phyloP scores from a whole-genome alignment of 1,139 yeast species.

The Scheffersomyces illinoinensis region DNA sequence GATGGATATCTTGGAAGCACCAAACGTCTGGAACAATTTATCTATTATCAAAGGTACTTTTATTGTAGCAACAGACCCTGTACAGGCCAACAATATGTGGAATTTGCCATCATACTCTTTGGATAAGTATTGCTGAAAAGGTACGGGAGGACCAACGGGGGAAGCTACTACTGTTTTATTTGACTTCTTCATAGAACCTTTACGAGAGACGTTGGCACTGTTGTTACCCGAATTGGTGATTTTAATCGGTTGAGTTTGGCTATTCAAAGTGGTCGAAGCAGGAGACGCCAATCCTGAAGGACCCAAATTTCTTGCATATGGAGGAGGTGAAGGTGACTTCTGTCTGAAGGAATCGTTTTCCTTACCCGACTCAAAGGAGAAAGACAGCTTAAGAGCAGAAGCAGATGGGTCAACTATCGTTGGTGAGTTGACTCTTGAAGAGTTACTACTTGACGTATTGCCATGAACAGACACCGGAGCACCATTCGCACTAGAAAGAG shows the following conservation, averaged over 20 bases:
- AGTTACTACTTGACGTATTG: slow-evolving; percentile 7
- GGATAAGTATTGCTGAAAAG: slow-evolving; percentile 69
- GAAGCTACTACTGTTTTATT: slow-evolving; percentile 41
- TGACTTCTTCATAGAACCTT: slow-evolving; percentile 14
- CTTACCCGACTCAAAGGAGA: slow-evolving; percentile 4
- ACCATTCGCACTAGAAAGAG: not conserved
- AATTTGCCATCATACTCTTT: slow-evolving; percentile 78
- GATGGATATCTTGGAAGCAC: slow-evolving; percentile 68
- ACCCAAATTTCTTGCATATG: not conserved
- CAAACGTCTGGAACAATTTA: slow-evolving; percentile 74
- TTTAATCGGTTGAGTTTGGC: slow-evolving; percentile 8
- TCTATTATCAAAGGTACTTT: slow-evolving; percentile 86
- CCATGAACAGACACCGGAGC: not conserved
- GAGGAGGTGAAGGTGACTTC: slow-evolving; percentile 12
- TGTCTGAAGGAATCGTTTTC: slow-evolving; percentile 4
- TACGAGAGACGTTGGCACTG: slow-evolving; percentile 5
- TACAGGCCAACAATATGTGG: slow-evolving; percentile 86
- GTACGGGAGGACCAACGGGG: slow-evolving; percentile 70
- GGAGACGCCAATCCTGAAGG: slow-evolving; percentile 3
- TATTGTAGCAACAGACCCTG: slow-evolving; percentile 96
- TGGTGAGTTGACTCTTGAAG: slow-evolving; percentile 15
- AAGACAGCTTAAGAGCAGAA: slow-evolving; percentile 2
- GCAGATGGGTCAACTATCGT: slow-evolving; percentile 7
- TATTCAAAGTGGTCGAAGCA: slow-evolving; percentile 1
- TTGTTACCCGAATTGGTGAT: not conserved